These are phyloP conservation scores for Amanita muscaria DNA, from an alignment of 768 basidiomycete genomes.

Conservation along the genomic window DNA sequence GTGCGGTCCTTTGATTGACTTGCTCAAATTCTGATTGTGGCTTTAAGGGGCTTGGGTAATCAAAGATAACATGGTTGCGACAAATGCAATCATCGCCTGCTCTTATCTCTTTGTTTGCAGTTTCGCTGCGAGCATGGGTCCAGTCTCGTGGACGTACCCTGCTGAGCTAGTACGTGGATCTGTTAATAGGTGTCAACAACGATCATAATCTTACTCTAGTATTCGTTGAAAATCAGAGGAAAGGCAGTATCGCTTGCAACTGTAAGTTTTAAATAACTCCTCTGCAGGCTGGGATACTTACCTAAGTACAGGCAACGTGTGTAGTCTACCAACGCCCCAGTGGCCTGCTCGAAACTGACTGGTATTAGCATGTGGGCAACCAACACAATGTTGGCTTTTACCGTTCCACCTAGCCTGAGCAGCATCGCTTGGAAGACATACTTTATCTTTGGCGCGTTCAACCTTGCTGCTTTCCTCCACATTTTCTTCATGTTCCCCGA, in stretches of 20 bases:
- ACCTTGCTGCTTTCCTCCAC: constrained; percentile 63
- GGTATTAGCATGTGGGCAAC: constrained; percentile 61
- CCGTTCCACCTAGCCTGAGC: constrained; percentile 62
- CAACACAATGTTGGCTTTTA: constrained; percentile 69
- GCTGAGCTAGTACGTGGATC: too few species aligned
- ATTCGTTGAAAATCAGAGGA: background rate
- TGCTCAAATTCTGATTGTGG: too few species aligned
- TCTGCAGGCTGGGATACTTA: too few species aligned
- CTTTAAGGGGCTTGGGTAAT: too few species aligned
- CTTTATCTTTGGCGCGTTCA: constrained; percentile 72
- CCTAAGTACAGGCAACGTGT: too few species aligned
- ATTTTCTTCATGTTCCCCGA: constrained; percentile 78
- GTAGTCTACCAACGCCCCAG: too few species aligned
- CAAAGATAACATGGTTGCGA: constrained; percentile 40
- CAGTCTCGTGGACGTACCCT: constrained; percentile 64
- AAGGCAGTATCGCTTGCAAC: constrained; percentile 17
- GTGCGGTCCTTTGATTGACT: too few species aligned
- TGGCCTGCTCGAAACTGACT: too few species aligned
- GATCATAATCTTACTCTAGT: too few species aligned
- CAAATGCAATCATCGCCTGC: constrained; percentile 67
- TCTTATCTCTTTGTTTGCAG: constrained; percentile 71
- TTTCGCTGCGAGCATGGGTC: constrained; percentile 69
- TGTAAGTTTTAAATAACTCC: too few species aligned
- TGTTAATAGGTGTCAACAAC: too few species aligned
- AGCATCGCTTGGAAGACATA: constrained; percentile 63